Percentiles rank a stretch among this genome's conserved stretches.
phyloP scores from a whole-genome alignment of 2,329 filamentous ascomycete genomes.

The Myrmaecium sp. region DNA sequence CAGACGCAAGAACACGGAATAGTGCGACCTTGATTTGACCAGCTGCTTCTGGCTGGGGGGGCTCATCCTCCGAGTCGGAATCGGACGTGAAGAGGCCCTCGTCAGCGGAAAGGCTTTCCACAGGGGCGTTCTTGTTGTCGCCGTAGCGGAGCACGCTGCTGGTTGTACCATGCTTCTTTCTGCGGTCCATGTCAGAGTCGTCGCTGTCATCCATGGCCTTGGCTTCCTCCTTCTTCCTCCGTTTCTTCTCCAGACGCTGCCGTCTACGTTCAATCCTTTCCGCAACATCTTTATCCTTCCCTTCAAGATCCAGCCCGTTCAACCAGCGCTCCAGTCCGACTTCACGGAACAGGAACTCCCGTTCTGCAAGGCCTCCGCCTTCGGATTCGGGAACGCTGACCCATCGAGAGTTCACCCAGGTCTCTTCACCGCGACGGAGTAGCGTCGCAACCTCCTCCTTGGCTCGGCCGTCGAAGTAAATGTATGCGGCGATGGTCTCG shows the following conservation, averaged over 20 bases:
- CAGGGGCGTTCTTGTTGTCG: constrained; percentile 53
- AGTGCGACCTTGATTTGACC: constrained; percentile 97
- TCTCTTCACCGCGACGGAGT: constrained; percentile 83
- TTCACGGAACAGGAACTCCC: constrained; percentile 93
- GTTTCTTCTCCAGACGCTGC: constrained; percentile 63
- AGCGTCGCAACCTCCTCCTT: constrained; percentile 97
- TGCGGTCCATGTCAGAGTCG: constrained; percentile 11
- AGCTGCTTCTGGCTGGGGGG: constrained; percentile 74
- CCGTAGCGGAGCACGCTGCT: constrained; percentile 63
- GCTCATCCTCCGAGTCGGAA: constrained; percentile 62
- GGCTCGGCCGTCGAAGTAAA: constrained; percentile 88
- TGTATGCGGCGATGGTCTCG: constrained; percentile 95
- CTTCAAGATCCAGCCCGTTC: constrained; percentile 88
- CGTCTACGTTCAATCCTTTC: constrained; percentile 54
- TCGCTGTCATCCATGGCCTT: constrained; percentile 32
- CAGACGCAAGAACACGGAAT: constrained; percentile 86
- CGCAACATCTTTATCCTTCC: constrained; percentile 57
- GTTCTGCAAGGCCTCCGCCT: constrained; percentile 84
- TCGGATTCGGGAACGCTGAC: constrained; percentile 84
- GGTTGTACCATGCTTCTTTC: constrained; percentile 18
- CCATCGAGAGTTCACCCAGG: constrained; percentile 98
- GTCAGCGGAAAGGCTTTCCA: constrained; percentile 58
- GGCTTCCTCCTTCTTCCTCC: constrained; percentile 55
- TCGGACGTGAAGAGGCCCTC: constrained; percentile 47
- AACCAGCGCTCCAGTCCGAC: constrained; percentile 93